Percentiles rank a stretch among this genome's conserved stretches.
phyloP scores from a whole-genome alignment of 2,329 filamentous ascomycete species.

The Fusarium xylarioides region DNA sequence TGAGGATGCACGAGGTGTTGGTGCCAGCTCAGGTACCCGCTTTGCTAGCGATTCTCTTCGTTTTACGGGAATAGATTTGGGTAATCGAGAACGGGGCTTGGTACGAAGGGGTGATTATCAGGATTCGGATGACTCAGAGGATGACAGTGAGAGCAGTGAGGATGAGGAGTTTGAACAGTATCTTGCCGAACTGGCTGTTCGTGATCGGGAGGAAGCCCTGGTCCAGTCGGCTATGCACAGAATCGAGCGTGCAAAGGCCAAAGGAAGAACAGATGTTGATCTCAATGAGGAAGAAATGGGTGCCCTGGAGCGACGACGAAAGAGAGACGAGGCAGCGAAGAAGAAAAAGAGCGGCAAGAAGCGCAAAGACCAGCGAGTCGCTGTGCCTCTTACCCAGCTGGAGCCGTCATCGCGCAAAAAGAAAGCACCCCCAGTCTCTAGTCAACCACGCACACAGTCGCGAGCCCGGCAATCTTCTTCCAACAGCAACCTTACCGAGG shows the following conservation, averaged over 20 bases:
- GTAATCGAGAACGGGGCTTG: slow-evolving; percentile 50
- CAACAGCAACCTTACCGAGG: slow-evolving; percentile 47
- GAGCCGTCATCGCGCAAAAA: slow-evolving; percentile 54
- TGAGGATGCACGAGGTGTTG: slow-evolving; percentile 66
- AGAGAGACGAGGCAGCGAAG: slow-evolving; percentile 59
- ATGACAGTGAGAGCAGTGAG: slow-evolving; percentile 48
- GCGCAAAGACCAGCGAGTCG: slow-evolving; percentile 58
- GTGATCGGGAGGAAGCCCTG: slow-evolving; percentile 77
- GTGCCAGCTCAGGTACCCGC: slow-evolving; percentile 56
- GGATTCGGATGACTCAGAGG: slow-evolving; percentile 45
- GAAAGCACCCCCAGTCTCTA: slow-evolving; percentile 37
- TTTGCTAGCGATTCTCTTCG: slow-evolving; percentile 68
- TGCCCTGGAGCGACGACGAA: slow-evolving; percentile 75
- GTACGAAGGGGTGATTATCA: slow-evolving; percentile 50
- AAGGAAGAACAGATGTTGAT: slow-evolving; percentile 81
- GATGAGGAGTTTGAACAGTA: slow-evolving; percentile 56
- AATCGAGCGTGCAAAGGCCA: slow-evolving; percentile 79
- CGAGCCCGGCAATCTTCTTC: slow-evolving; percentile 52
- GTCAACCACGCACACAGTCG: slow-evolving; percentile 46
- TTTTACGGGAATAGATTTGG: slow-evolving; percentile 69
- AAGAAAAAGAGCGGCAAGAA: slow-evolving; percentile 49
- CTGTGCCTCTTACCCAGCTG: slow-evolving; percentile 63
- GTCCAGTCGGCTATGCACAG: slow-evolving; percentile 82
- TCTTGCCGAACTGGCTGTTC: slow-evolving; percentile 65
- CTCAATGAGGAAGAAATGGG: slow-evolving; percentile 82